A percentile compares a stretch with the other conserved stretches of the same genome.
Conservation (phyloP, 2,329 filamentous ascomycete genomes). For the Diaporthe vexans region DNA sequence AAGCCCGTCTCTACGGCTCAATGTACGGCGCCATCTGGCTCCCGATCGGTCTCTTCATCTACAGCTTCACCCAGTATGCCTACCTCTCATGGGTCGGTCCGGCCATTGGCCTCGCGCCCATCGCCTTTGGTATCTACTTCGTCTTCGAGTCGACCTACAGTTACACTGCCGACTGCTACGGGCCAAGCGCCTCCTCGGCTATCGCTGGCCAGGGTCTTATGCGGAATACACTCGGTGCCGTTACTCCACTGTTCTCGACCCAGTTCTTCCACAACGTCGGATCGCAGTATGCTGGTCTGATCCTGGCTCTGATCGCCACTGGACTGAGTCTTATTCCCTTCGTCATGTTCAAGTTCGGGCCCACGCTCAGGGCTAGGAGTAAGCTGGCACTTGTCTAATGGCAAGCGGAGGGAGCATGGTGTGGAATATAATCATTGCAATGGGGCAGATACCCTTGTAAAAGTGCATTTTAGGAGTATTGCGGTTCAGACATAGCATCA, state of each 20-base stretch:
- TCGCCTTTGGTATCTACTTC: slow-evolving; percentile 68
- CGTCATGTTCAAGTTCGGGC: slow-evolving; percentile 59
- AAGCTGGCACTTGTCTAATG: slow-evolving; percentile 50
- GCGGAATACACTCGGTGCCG: slow-evolving; percentile 66
- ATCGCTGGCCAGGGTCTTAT: slow-evolving; percentile 67
- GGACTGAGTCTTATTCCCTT: slow-evolving; percentile 53
- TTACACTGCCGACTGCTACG: slow-evolving; percentile 67
- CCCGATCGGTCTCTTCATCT: slow-evolving; percentile 65
- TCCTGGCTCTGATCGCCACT: slow-evolving; percentile 61
- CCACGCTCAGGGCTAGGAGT: slow-evolving; percentile 53
- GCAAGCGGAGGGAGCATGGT: background rate
- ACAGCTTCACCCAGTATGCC: slow-evolving; percentile 66
- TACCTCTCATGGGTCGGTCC: slow-evolving; percentile 64
- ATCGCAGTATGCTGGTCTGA: slow-evolving; percentile 64
- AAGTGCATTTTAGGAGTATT: slow-evolving; percentile 6
- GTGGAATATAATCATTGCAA: background rate
- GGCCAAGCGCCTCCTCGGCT: slow-evolving; percentile 51
- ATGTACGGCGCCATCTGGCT: slow-evolving; percentile 62
- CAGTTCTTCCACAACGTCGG: slow-evolving; percentile 68
- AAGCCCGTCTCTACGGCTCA: slow-evolving; percentile 63
- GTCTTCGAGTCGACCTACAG: slow-evolving; percentile 56
- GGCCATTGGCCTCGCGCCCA: slow-evolving; percentile 62
- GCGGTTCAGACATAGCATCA: background rate
- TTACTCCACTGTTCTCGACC: slow-evolving; percentile 64
- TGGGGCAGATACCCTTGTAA: background rate